phyloP scores from a whole-genome alignment of 805 yeast genomes.

The Myxozyma monticola region DNA sequence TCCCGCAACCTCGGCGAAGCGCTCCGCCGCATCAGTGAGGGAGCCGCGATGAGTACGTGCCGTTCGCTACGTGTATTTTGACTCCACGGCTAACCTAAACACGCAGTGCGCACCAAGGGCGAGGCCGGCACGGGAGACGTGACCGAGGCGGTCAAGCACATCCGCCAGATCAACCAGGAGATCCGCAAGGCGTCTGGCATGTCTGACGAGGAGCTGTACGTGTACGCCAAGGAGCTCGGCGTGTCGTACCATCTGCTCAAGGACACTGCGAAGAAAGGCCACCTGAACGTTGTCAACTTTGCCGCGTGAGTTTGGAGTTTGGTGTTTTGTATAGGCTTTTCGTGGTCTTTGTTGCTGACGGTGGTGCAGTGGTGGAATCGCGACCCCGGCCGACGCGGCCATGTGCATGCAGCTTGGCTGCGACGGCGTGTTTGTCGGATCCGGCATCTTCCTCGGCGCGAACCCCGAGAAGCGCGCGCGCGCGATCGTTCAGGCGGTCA shows the following conservation, averaged over 20 bases:
- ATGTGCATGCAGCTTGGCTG: slow-evolving; percentile 78
- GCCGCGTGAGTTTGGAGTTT: slow-evolving; percentile 51
- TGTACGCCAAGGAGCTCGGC: slow-evolving; percentile 56
- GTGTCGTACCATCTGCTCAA: slow-evolving; percentile 59
- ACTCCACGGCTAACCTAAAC: background rate
- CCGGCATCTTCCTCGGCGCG: slow-evolving; percentile 74
- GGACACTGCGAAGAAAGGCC: slow-evolving; percentile 53
- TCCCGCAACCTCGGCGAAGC: slow-evolving; percentile 82
- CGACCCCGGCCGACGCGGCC: slow-evolving; percentile 87
- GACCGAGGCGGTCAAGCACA: slow-evolving; percentile 77
- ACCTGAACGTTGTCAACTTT: slow-evolving; percentile 78
- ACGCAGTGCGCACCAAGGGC: slow-evolving; percentile 67
- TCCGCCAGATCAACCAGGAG: slow-evolving; percentile 58
- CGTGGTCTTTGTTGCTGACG: no score
- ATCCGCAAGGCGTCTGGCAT: slow-evolving; percentile 49
- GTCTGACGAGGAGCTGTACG: slow-evolving; percentile 49
- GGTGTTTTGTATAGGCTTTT: background rate
- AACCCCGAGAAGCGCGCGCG: slow-evolving; percentile 71
- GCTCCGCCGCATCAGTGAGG: slow-evolving; percentile 72
- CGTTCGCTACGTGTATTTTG: no score
- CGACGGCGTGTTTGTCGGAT: slow-evolving; percentile 75
- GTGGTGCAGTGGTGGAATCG: slow-evolving; percentile 64
- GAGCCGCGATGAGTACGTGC: slow-evolving; percentile 69
- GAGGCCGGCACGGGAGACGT: slow-evolving; percentile 90
- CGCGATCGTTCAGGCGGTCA: slow-evolving; percentile 79